These are phyloP conservation scores for Cephalotrichum gorgonifer DNA, from an alignment of 2,329 filamentous ascomycete species.

Conservation along the genomic window DNA sequence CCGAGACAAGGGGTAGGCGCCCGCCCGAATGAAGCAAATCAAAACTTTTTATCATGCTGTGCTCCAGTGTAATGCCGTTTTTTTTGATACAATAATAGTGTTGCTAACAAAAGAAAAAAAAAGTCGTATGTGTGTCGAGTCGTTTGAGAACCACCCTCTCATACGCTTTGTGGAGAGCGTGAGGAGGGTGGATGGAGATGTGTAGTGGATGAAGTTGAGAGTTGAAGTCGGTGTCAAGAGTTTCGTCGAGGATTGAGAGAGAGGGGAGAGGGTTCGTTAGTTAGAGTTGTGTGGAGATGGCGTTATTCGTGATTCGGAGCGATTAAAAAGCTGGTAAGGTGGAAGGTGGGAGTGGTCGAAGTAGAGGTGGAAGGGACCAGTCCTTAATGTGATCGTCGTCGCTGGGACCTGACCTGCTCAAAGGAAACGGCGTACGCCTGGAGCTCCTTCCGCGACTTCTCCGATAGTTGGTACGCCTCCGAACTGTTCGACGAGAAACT, in stretches of 20 bases:
- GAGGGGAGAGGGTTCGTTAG: neutral
- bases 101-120: conserved; percentile 8
- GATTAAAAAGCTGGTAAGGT: neutral
- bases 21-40: neutral
- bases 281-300: neutral
- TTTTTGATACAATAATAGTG: conserved; percentile 30
- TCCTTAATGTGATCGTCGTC: conserved; percentile 43
- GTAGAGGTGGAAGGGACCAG: neutral
- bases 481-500: conserved; percentile 45
- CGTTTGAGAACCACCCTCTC: neutral
- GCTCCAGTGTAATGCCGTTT: conserved; percentile 33
- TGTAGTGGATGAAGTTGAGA: neutral
- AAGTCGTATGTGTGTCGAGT: neutral
- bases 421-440: conserved; percentile 82
- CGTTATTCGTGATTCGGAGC: neutral
- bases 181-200: neutral
- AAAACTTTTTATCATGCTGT: conserved; percentile 35
- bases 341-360: neutral
- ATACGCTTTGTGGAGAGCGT: neutral
- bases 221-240: neutral
- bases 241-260: neutral
- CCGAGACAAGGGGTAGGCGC: neutral
- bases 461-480: conserved; percentile 52
- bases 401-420: conserved; percentile 62
- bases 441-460: conserved; percentile 69